A percentile compares a stretch with the other conserved stretches of the same genome.
Evolutionary conservation across 2,329 filamentous ascomycete genomes (phyloP).

Genomic region (Ceratocystis variospora): DNA sequence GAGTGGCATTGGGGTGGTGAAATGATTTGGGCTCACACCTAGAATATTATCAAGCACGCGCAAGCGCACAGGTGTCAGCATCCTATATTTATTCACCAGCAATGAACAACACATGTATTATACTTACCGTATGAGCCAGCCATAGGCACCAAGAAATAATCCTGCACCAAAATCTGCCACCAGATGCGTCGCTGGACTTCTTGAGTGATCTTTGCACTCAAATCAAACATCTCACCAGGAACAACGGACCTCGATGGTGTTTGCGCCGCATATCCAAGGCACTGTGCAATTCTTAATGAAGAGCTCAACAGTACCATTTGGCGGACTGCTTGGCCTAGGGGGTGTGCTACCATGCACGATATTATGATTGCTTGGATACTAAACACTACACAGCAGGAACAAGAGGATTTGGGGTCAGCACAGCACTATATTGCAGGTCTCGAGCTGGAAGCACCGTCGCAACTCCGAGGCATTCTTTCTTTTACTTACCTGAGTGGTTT

Average conservation of each 20-base stretch:
- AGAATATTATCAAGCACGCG: not conserved
- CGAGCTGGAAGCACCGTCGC: not conserved
- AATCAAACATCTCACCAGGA: not conserved
- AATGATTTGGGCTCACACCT: constrained; percentile 17
- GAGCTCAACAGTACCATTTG: constrained; percentile 18
- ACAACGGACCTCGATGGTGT: not conserved
- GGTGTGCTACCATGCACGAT: constrained; percentile 18
- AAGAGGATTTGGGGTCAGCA: not conserved
- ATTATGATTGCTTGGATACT: constrained; percentile 17
- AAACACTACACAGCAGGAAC: not conserved
- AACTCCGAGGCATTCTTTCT: not conserved
- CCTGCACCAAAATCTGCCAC: constrained; percentile 18
- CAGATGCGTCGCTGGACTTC: constrained; percentile 16
- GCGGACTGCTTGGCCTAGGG: constrained; percentile 15
- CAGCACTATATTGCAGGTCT: too few relatives aligned
- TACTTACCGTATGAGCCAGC: constrained; percentile 16
- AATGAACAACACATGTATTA: not conserved
- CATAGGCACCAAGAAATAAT: constrained; percentile 19
- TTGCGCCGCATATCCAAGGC: constrained; percentile 11
- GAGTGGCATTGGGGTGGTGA: constrained; percentile 17
- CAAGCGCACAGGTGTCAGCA: not conserved
- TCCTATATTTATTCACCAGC: too few relatives aligned
- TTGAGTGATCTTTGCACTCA: constrained; percentile 6
- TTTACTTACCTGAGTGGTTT: constrained; percentile 12
- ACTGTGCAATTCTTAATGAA: constrained; percentile 16